Conservation (phyloP, 495 filamentous ascomycete species). For the Aspergillus sclerotiicarbonarius region DNA sequence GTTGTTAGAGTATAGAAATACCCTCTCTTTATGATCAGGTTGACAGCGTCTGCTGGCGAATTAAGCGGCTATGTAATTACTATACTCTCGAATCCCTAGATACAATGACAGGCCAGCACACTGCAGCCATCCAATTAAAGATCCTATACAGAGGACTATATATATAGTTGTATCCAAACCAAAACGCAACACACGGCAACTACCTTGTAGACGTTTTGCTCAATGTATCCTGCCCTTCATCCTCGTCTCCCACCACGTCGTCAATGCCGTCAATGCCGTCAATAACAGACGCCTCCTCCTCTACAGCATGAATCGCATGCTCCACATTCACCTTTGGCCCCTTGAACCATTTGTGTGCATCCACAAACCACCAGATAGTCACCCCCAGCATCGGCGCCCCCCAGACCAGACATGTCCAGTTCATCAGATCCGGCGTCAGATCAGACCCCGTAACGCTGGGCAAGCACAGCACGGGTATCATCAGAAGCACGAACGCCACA, state of each 20-base stretch:
- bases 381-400: conserved; percentile 65
- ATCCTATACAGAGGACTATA: too few relatives aligned
- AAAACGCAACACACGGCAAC: not conserved
- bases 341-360: conserved; percentile 73
- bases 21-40: too few relatives aligned
- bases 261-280: not conserved
- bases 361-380: conserved; percentile 67
- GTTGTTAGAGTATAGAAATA: too few relatives aligned
- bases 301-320: conserved; percentile 36
- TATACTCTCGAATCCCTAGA: too few relatives aligned
- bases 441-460: conserved; percentile 58
- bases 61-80: not conserved
- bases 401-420: conserved; percentile 76
- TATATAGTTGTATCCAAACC: not conserved
- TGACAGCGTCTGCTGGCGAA: too few relatives aligned
- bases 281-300: conserved; percentile 9
- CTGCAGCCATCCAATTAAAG: not conserved
- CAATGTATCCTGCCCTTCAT: not conserved
- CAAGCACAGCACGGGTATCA: conserved; percentile 74
- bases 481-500: conserved; percentile 62
- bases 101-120: too few relatives aligned
- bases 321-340: conserved; percentile 63
- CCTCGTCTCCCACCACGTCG: conserved; percentile 6
- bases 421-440: conserved; percentile 61
- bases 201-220: conserved; percentile 10